Conservation (phyloP, 345 rosid genomes). For the Hibiscus trionum region DNA sequence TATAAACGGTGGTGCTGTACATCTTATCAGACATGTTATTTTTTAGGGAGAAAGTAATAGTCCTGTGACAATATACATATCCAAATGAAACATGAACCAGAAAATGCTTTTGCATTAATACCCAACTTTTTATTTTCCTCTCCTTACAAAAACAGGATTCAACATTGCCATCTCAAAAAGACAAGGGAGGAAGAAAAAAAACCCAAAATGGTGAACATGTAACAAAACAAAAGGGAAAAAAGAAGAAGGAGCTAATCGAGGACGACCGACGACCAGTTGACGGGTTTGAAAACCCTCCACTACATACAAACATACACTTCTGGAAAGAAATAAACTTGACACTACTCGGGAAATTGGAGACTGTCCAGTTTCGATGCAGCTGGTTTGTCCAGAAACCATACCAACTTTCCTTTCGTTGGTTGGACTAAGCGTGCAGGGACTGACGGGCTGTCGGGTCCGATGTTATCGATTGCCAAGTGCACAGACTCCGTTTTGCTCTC, state of each 20-base stretch:
- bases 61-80: no score
- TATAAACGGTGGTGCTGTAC: no score
- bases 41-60: no score
- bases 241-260: slow-evolving; percentile 9
- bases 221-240: slow-evolving; percentile 10
- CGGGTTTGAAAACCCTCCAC: slow-evolving; percentile 21
- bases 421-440: slow-evolving; percentile 66
- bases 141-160: slow-evolving; percentile 23
- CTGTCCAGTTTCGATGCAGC: slow-evolving; percentile 66
- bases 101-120: background rate
- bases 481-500: slow-evolving; percentile 70
- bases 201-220: slow-evolving; percentile 11
- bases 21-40: no score
- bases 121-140: slow-evolving; percentile 28
- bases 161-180: slow-evolving; percentile 21
- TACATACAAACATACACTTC: slow-evolving; percentile 27
- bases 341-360: slow-evolving; percentile 31
- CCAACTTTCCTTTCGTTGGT: slow-evolving; percentile 54
- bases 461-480: slow-evolving; percentile 51
- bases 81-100: no score
- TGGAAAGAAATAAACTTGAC: slow-evolving; percentile 11
- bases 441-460: slow-evolving; percentile 28
- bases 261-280: slow-evolving; percentile 13
- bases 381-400: slow-evolving; percentile 78
- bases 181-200: slow-evolving; percentile 8